Percentiles rank a stretch among this genome's conserved stretches.
These are phyloP conservation scores for Zymoseptoria brevis DNA, from an alignment of 2,329 filamentous ascomycete species.

Conservation along the genomic window DNA sequence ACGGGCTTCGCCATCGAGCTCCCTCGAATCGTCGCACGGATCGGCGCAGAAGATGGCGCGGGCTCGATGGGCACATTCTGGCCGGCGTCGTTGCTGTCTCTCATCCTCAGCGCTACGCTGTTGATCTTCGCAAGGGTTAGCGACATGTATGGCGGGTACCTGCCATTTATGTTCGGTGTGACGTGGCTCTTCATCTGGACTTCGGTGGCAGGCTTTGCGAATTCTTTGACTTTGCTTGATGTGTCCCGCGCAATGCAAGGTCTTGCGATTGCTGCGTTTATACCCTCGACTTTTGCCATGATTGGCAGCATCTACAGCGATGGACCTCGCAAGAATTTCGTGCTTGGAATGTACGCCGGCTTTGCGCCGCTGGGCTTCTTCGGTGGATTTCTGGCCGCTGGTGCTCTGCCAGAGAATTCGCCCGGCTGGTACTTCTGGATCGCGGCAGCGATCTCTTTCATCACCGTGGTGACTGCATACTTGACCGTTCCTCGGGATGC, in stretches of 20 bases:
- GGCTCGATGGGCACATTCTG: constrained; percentile 26
- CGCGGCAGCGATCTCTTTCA: constrained; percentile 21
- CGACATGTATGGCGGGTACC: constrained; percentile 32
- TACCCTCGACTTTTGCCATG: constrained; percentile 29
- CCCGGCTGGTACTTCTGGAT: constrained; percentile 31
- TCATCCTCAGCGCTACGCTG: constrained; percentile 28
- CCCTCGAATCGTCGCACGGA: constrained; percentile 20
- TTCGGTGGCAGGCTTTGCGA: constrained; percentile 27
- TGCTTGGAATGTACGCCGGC: constrained; percentile 30
- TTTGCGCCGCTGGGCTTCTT: constrained; percentile 32
- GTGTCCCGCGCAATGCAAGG: constrained; percentile 32
- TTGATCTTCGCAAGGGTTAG: constrained; percentile 29
- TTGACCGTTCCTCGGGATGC: constrained; percentile 28
- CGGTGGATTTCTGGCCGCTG: constrained; percentile 28
- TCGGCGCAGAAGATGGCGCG: constrained; percentile 3
- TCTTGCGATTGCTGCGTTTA: constrained; percentile 30
- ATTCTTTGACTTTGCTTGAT: constrained; percentile 21
- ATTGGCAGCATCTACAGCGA: constrained; percentile 28
- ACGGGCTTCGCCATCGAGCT: constrained; percentile 31
- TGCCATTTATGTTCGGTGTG: constrained; percentile 29
- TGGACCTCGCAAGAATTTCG: constrained; percentile 28
- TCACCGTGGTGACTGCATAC: constrained; percentile 25
- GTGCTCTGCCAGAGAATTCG: constrained; percentile 20
- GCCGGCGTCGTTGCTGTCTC: constrained; percentile 29
- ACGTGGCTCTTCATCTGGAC: constrained; percentile 31